Percentiles rank a stretch among this genome's conserved stretches.
Evolutionary conservation across 148 eudicot species (phyloP).

Genomic region (Linanthus parryae): DNA sequence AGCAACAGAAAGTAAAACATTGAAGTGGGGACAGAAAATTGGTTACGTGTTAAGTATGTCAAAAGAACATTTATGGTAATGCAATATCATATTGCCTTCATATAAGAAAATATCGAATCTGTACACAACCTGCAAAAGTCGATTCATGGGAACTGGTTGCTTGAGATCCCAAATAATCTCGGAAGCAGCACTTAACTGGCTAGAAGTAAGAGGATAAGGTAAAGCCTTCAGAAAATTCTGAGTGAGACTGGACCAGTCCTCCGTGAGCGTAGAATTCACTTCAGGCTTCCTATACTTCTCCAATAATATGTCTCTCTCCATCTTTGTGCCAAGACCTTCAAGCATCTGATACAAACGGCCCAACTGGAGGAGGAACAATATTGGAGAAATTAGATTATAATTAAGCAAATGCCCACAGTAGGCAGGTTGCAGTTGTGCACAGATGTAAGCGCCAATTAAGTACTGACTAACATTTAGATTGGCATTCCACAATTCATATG

Average conservation of each 20-base stretch:
- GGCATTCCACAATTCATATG: no score
- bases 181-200: constrained; percentile 75
- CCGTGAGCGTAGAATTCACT: constrained; percentile 33
- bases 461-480: no score
- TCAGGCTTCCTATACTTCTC: constrained; percentile 65
- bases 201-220: constrained; percentile 75
- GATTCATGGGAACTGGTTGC: constrained; percentile 87
- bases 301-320: constrained; percentile 79
- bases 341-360: constrained; percentile 91
- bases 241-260: constrained; percentile 78
- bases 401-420: no score
- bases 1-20: no score
- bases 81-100: no score
- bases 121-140: constrained; percentile 75
- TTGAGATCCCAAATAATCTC: constrained; percentile 93
- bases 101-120: not conserved
- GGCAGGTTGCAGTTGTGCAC: no score
- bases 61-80: no score
- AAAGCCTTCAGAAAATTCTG: constrained; percentile 54
- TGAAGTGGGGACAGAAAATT: no score
- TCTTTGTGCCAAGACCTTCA: constrained; percentile 76
- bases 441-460: no score
- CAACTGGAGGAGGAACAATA: constrained; percentile 33
- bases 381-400: not conserved
- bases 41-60: no score